Conservation (phyloP, 169 alveolate species). For the Eimeria maxima region DNA sequence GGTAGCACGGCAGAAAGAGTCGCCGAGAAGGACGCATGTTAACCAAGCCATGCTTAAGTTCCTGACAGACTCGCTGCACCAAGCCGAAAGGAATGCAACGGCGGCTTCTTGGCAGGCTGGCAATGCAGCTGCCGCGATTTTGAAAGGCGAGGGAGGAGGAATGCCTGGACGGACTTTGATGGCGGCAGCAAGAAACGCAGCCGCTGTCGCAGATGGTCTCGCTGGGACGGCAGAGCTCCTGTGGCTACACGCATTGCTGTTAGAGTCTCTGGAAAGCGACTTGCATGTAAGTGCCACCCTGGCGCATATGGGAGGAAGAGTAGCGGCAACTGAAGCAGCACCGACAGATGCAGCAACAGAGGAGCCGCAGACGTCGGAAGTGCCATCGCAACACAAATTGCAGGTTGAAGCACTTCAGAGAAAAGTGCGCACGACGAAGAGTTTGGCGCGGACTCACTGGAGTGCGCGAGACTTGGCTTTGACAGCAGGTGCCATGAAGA, state of each 20-base stretch:
- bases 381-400: not conserved
- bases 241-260: constrained; percentile 13
- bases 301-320: not conserved
- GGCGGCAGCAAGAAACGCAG: not conserved
- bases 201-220: not conserved
- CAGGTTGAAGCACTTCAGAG: not conserved
- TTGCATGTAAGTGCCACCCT: not conserved
- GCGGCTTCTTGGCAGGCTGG: not conserved
- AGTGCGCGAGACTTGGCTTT: not conserved
- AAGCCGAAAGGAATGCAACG: not conserved
- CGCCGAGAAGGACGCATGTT: not conserved
- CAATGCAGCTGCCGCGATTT: constrained; percentile 1
- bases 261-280: constrained; percentile 4
- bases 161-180: not conserved
- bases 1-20: not conserved
- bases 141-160: not conserved
- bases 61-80: constrained; percentile 1
- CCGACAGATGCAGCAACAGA: not conserved
- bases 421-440: not conserved
- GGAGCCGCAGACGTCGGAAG: not conserved
- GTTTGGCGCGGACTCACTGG: constrained; percentile 16
- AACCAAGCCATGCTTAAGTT: not conserved
- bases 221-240: not conserved
- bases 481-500: not conserved
- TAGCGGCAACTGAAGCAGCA: not conserved